A percentile compares a stretch with the other conserved stretches of the same genome.
These are phyloP conservation scores for Diplodia seriata DNA, from an alignment of 2,329 filamentous ascomycete species.

Conservation along the genomic window DNA sequence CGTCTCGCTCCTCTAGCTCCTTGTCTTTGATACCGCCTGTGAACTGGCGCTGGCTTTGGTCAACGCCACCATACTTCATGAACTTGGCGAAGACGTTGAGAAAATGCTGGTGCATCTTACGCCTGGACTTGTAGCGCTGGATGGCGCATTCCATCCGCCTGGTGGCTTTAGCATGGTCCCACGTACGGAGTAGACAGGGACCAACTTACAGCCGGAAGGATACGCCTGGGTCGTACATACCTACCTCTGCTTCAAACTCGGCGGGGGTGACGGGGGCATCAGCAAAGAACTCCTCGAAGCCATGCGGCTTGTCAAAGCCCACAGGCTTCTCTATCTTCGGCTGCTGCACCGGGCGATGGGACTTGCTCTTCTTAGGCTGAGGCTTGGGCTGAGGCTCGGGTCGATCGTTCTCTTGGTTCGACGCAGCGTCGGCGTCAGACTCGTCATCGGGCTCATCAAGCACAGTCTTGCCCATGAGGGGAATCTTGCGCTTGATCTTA, in stretches of 20 bases:
- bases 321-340: conserved; percentile 19
- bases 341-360: conserved; percentile 34
- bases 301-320: conserved; percentile 47
- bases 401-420: conserved; percentile 3
- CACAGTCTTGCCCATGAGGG: conserved; percentile 45
- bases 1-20: conserved; percentile 68
- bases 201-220: conserved; percentile 53
- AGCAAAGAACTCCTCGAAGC: conserved; percentile 73
- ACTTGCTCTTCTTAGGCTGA: conserved; percentile 31
- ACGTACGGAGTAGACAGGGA: background rate
- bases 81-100: conserved; percentile 77
- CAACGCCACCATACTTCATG: conserved; percentile 81
- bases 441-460: conserved; percentile 37
- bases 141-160: conserved; percentile 82
- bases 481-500: conserved; percentile 53
- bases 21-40: conserved; percentile 65
- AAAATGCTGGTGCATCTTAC: conserved; percentile 72
- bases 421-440: conserved; percentile 33
- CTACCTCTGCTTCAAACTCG: conserved; percentile 70
- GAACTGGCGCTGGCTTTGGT: conserved; percentile 67
- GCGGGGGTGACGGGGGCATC: conserved; percentile 78
- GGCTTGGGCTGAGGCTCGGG: background rate
- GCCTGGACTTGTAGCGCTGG: conserved; percentile 77
- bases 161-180: background rate
- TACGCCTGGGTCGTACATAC: conserved; percentile 67